Percentiles rank a stretch among this genome's conserved stretches.
phyloP scores from a whole-genome alignment of 495 filamentous ascomycete species.

The Delitschia confertaspora region DNA sequence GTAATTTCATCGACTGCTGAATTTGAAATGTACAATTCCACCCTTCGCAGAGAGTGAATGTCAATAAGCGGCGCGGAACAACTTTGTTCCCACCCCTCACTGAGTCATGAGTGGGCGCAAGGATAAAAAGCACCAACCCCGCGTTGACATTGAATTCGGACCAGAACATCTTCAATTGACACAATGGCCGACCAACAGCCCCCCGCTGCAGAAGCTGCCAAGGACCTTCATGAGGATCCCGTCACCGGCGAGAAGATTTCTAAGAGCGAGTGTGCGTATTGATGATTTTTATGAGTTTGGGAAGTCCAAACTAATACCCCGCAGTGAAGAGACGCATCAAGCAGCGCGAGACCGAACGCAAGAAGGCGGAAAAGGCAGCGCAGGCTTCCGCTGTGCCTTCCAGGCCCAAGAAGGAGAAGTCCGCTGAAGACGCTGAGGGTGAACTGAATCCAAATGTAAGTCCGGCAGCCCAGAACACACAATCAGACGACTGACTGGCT shows the following conservation, averaged over 20 bases:
- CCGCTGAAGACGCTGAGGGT: slow-evolving; percentile 59
- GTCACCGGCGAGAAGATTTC: slow-evolving; percentile 37
- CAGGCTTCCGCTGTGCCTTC: slow-evolving; percentile 58
- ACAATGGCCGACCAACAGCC: slow-evolving; percentile 19
- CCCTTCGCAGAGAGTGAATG: no score
- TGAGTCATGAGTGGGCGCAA: no score
- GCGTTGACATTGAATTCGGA: no score
- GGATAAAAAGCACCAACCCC: no score
- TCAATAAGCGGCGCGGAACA: no score
- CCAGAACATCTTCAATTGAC: no score
- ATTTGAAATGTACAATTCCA: no score
- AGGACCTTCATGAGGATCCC: slow-evolving; percentile 32
- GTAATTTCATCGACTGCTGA: no score
- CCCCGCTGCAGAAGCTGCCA: slow-evolving; percentile 8
- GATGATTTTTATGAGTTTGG: background rate
- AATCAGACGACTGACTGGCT: slow-evolving; percentile 4
- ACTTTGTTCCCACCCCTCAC: no score
- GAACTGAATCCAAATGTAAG: slow-evolving; percentile 85
- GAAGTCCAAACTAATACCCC: slow-evolving; percentile 1
- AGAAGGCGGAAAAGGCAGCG: slow-evolving; percentile 80
- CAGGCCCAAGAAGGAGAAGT: slow-evolving; percentile 55
- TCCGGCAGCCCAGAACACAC: slow-evolving; percentile 4
- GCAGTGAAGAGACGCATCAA: slow-evolving; percentile 83
- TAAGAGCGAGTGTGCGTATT: slow-evolving; percentile 36
- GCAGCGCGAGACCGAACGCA: slow-evolving; percentile 71